Evolutionary conservation across 2,329 filamentous ascomycete species (phyloP).

Genomic region (Rhytidhysteron rufulum): DNA sequence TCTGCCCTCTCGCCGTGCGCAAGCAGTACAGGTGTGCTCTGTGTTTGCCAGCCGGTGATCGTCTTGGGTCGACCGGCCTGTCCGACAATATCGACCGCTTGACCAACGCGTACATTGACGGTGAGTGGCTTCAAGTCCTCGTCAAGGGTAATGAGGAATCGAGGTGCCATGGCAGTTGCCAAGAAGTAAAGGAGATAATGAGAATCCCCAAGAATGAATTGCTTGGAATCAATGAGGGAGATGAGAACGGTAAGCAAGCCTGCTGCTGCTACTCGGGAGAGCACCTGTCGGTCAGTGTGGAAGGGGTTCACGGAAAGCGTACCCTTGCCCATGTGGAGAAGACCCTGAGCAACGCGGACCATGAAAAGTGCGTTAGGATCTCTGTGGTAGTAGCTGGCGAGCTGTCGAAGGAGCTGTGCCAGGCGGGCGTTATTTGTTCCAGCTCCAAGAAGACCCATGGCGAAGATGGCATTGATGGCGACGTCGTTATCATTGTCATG

Average conservation of each 20-base stretch:
- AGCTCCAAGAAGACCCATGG: conserved; percentile 94
- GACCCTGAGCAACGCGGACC: conserved; percentile 96
- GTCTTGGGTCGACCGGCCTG: conserved; percentile 97
- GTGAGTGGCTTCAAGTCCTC: conserved; percentile 91
- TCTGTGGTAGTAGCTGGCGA: conserved; percentile 97
- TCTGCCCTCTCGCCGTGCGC: conserved; percentile 95
- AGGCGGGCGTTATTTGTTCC: conserved; percentile 97
- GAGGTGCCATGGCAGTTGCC: conserved; percentile 92
- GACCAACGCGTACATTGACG: conserved; percentile 94
- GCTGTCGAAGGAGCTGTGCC: conserved; percentile 87
- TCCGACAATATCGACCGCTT: conserved; percentile 96
- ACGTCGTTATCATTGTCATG: conserved; percentile 99
- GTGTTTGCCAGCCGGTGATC: conserved; percentile 98
- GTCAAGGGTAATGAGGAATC: conserved; percentile 93
- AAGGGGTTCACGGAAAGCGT: conserved; percentile 96
- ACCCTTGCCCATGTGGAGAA: conserved; percentile 98
- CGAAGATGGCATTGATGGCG: conserved; percentile 96
- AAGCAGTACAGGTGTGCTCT: conserved; percentile 94
- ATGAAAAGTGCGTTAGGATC: conserved; percentile 97
- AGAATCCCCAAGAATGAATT: conserved; percentile 66
- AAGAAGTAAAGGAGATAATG: conserved; percentile 98
- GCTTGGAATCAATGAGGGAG: conserved; percentile 92
- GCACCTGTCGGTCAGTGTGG: conserved; percentile 94
- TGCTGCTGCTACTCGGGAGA: conserved; percentile 85
- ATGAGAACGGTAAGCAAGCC: conserved; percentile 87